Base-by-base conservation (phyloP, 805 yeast genomes). In the Ogataea zsoltii region DNA sequence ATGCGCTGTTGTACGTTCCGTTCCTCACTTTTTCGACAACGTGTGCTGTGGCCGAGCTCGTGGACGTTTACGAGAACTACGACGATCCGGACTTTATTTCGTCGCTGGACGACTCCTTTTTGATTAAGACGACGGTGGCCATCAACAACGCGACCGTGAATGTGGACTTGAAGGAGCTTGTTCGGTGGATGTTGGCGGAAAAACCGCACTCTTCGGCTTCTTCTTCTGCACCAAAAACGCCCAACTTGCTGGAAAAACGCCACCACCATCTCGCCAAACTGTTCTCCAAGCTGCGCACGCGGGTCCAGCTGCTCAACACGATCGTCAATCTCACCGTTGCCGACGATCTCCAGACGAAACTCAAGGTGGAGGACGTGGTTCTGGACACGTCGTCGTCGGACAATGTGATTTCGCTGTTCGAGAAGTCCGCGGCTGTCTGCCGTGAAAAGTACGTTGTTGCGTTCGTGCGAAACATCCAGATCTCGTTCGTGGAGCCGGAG, bases 351-450 rank as follows among this genome's bases (percentile, higher is more conserved):
- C 18, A 41, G 2, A 26, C 43, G 4, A 38, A 46, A 15, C 28
- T 60, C 16, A 25, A 48, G 13, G 14, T 60, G 10, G 64, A 61
- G 38, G 68, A 63, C 45, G 42, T 56, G 2, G 39, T 58, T 2
- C 14, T 60, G 10, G 67, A 62, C 49, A 57, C 62, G 2, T 53
- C 65, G 4, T 43, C 53, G 5, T 47, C 60, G 6, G 60, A 55
- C 42, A 59, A 56, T 30, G 28, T 54, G 16, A 46, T 53, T 2
- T 57, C 65, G 2, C 43, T 62, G n/a, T 60, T 59, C 42, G 54
- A 45, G 7, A 11, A 38, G 16, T 23, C 44, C 7, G 26, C 46
- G n/a, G 36, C 42, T 2, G 42, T 39, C 12, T 32, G 37, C 4
- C 45, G 50, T 3, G 52, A 50, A 25, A 58, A 61, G 38, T 44